These are phyloP conservation scores for Aphanomyces astaci DNA, from an alignment of 352 stramenopile species.

Conservation along the genomic window DNA sequence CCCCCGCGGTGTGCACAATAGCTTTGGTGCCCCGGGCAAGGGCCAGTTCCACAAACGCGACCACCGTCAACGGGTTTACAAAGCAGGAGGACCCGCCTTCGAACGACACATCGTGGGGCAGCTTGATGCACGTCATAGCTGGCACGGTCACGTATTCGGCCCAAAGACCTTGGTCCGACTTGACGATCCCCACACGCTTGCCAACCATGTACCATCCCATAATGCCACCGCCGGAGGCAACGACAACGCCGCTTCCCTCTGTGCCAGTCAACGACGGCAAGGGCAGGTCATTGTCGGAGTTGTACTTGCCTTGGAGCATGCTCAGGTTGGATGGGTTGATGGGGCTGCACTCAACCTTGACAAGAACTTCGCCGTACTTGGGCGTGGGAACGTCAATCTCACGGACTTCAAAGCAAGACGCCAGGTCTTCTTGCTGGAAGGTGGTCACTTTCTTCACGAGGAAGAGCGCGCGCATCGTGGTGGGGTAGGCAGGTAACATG, in stretches of 20 bases:
- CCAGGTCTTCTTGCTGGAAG: constrained; percentile 18
- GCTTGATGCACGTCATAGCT: constrained; percentile 1
- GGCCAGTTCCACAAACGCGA: constrained; percentile 27
- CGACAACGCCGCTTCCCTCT: constrained; percentile 26
- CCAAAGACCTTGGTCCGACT: constrained; percentile 19
- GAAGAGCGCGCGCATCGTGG: constrained; percentile 22
- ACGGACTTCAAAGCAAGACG: constrained; percentile 22
- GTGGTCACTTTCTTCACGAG: constrained; percentile 17
- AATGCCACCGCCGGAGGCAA: constrained; percentile 21
- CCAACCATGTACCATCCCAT: constrained; percentile 17
- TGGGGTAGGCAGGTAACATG: constrained; percentile 1
- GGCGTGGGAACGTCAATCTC: constrained; percentile 24
- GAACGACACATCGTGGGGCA: constrained; percentile 20
- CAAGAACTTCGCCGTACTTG: constrained; percentile 25
- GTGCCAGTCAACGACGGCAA: constrained; percentile 17
- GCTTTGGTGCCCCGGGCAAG: constrained; percentile 23
- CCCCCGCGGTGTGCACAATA: constrained; percentile 28
- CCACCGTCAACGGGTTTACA: constrained; percentile 27
- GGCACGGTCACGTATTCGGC: constrained; percentile 25
- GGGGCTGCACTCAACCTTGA: constrained; percentile 26
- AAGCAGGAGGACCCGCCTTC: constrained; percentile 25
- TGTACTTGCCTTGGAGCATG: constrained; percentile 7
- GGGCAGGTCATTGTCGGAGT: background rate
- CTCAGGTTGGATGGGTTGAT: constrained; percentile 29
- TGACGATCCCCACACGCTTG: constrained; percentile 21